Percentiles rank a stretch among this genome's conserved stretches.
Conservation (phyloP, 169 alveolate species). For the Plasmodium sp. region DNA sequence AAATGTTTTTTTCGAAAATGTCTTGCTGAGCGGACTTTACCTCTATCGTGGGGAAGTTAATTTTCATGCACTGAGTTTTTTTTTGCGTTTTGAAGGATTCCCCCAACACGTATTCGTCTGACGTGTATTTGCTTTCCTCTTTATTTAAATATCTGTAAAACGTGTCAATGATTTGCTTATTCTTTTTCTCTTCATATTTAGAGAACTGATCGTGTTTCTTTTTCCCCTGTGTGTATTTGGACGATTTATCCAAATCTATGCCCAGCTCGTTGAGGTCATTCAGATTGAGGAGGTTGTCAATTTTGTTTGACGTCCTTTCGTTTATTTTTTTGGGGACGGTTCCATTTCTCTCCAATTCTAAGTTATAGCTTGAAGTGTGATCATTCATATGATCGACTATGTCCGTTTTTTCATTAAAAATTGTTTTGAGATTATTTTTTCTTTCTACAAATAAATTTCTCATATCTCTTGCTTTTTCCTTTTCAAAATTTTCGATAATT, state of each 20-base stretch:
- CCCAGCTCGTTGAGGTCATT: constrained; percentile 13
- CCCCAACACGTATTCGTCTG: constrained; percentile 25
- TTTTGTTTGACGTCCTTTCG: constrained; percentile 34
- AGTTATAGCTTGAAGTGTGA: constrained; percentile 46
- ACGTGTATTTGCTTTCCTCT: constrained; percentile 32
- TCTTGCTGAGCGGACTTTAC: constrained; percentile 32
- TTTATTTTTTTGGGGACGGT: constrained; percentile 39
- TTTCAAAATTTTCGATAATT: constrained; percentile 72
- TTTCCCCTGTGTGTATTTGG: not conserved
- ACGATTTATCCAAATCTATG: constrained; percentile 9
- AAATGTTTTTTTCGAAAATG: constrained; percentile 52
- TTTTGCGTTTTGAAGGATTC: constrained; percentile 23
- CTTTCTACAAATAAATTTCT: constrained; percentile 57
- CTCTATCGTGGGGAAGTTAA: constrained; percentile 8
- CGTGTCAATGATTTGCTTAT: constrained; percentile 59
- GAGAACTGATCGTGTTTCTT: constrained; percentile 12
- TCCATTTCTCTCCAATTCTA: constrained; percentile 60
- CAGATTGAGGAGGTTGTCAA: constrained; percentile 33
- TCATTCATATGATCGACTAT: constrained; percentile 61
- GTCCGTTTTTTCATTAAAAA: constrained; percentile 62
- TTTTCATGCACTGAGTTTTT: constrained; percentile 57
- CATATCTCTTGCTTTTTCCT: constrained; percentile 74
- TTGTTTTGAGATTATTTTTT: constrained; percentile 47
- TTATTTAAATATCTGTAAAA: constrained; percentile 67
- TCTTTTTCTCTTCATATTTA: constrained; percentile 66